Evolutionary conservation across 2,329 filamentous ascomycete species (phyloP), one percentile per base, ranked within the genome.

Genomic region (Fonsecaea pugnacius): DNA sequence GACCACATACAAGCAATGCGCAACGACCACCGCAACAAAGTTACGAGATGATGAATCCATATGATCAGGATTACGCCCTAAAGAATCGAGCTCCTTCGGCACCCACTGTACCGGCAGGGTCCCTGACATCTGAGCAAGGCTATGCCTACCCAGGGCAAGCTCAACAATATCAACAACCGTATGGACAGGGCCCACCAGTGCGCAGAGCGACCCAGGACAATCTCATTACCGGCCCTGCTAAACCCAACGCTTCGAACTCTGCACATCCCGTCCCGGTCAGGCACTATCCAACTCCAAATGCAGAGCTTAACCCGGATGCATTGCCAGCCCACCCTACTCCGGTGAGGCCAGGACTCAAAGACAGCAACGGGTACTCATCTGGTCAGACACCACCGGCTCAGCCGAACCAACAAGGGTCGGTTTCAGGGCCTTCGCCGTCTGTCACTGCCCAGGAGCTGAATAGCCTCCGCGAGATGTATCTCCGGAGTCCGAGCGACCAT

Each of bases 381-480:
- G 43, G 50, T 21, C 63, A 59, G 38, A 40, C 59, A 14, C 54
- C 52, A 14, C 30, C 59, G n/a, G 35, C 56, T 10, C 58, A 59
- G 32, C 53, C 48, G 27, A 30, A 40, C 3, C 57, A 64, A 36
- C 62, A 16, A 27, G 50, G 30, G 3, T 54, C 55, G 36, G 51
- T 57, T 4, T 54, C 62, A 12, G 55, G n/a, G 27, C 9, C 58
- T 5, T 36, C 61, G 6, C 60, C 74, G 18, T 72, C 89, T 0
- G 89, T 98, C 3, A 96, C 93, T 0, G 79, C 85, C 2, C 86
- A 90, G 50, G 91, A 96, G 74, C 81, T 99, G 7, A 90, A 96
- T 70, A 83, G 84, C 24, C 79, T 98, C 8, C 88, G 91, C 35
- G 85, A 86, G 71, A 79, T 82, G 6, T 88, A 90, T 68, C 91